Base-by-base conservation (phyloP, 2,329 filamentous ascomycete genomes). In the Emmonsia crescens region DNA sequence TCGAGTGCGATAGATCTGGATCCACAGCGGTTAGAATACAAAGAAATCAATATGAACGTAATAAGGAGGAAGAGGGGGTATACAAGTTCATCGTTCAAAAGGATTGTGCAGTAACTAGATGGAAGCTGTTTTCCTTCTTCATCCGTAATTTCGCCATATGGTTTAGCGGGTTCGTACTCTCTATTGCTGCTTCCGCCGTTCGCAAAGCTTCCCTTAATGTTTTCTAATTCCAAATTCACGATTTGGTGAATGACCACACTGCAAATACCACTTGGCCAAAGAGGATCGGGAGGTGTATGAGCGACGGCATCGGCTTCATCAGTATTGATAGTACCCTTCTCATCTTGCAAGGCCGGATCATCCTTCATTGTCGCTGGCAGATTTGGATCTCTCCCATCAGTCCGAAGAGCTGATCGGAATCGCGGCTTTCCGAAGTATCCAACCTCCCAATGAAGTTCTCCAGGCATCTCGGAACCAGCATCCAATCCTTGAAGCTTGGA, bases 391-490 rank as follows among this genome's bases (percentile, higher is more conserved):
- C 91, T 90, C 51, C 93, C 93, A 70, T 95, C 89, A 0, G 91
- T 96, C 48, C 90, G 84, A 54, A 97, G 80, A 14, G 91, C 90
- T 65, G 87, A 85, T 60, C 93, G 84, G 77, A 96, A 91, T 66
- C 91, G 85, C 0, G 92, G 91, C 77, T 96, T 96, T 68, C 87
- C 87, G 68, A 96, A 97, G 77, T 89, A 97, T 6, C 93, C 94
- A 55, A 97, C 91, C 73, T 96, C 93, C 93, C 93, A 97, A 71
- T 95, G 87, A 46, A 99, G 82, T 71, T 96, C 87, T 33, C 94
- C 93, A 0, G 94, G 94, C 91, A 97, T 97, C 57, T 84, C 83
- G 66, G 85, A 93, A 14, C 88, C 91, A 27, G 89, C 86, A 68
- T 94, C 88, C 77, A 95, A 85, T 12, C 93, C 93, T 33, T 84